phyloP scores from a whole-genome alignment of 2,329 filamentous ascomycete species.

The Phyllosticta citrichinensis region DNA sequence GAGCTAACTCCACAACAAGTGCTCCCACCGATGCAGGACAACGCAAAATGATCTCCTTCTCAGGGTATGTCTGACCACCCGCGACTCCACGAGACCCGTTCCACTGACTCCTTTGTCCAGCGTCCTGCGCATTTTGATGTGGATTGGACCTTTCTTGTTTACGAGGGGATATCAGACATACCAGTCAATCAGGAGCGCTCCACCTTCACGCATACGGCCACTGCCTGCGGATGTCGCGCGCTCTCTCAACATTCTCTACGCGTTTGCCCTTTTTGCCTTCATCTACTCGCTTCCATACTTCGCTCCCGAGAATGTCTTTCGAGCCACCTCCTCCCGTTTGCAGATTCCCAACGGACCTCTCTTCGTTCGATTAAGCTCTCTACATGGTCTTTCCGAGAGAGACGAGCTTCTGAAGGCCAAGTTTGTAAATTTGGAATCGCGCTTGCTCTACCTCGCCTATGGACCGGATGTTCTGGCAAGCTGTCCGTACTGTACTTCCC shows the following conservation, averaged over 20 bases:
- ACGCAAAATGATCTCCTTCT: background rate
- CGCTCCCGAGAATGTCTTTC: slow-evolving; percentile 73
- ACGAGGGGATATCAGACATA: slow-evolving; percentile 57
- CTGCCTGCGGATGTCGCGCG: slow-evolving; percentile 45
- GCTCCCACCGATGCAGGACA: background rate
- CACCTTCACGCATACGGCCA: slow-evolving; percentile 44
- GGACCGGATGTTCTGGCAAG: slow-evolving; percentile 63
- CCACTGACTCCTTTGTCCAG: background rate
- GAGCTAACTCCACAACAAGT: background rate
- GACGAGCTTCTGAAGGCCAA: slow-evolving; percentile 59
- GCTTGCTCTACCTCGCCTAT: slow-evolving; percentile 73
- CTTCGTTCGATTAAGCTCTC: slow-evolving; percentile 59
- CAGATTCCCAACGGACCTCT: slow-evolving; percentile 78
- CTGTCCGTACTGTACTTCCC: slow-evolving; percentile 69
- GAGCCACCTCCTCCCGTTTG: slow-evolving; percentile 65
- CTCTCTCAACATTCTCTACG: slow-evolving; percentile 51
- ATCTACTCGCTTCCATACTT: slow-evolving; percentile 57
- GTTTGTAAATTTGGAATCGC: slow-evolving; percentile 54
- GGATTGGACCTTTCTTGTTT: slow-evolving; percentile 61
- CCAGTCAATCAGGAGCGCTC: slow-evolving; percentile 40
- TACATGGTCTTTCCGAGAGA: slow-evolving; percentile 42
- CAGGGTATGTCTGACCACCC: background rate
- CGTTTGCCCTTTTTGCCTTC: slow-evolving; percentile 44
- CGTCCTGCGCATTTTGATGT: slow-evolving; percentile 31
- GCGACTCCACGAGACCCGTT: background rate